Evolutionary conservation across 345 rosid species (phyloP).

Genomic region (Citropsis articulata): DNA sequence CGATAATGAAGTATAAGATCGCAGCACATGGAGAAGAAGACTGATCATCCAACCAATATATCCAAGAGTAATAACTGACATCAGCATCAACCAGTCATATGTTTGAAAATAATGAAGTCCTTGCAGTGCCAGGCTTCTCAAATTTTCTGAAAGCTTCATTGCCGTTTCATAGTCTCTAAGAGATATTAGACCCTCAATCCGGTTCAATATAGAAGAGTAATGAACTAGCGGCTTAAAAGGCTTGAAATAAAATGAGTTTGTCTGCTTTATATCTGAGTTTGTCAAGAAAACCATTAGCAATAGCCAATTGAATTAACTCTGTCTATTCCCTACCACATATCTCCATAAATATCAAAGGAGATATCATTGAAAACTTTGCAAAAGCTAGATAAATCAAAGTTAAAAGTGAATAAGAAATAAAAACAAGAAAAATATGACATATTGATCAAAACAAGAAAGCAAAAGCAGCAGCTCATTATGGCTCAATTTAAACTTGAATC

Average conservation of each 20-base stretch:
- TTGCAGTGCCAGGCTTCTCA: slow-evolving; percentile 78
- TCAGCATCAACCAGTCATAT: slow-evolving; percentile 93
- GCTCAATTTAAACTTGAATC: neutral
- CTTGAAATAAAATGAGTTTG: slow-evolving; percentile 71
- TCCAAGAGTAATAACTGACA: slow-evolving; percentile 81
- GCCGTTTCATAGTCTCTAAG: slow-evolving; percentile 57
- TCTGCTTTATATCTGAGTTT: slow-evolving; percentile 67
- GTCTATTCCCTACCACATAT: neutral
- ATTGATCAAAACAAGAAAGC: neutral
- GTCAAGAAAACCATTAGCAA: slow-evolving; percentile 41
- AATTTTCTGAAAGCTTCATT: slow-evolving; percentile 60
- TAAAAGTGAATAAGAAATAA: neutral
- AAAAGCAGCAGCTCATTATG: neutral
- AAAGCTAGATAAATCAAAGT: neutral
- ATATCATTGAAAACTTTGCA: slow-evolving; percentile 1
- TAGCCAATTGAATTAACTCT: slow-evolving; percentile 3
- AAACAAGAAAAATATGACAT: neutral
- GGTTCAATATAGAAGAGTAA: slow-evolving; percentile 43
- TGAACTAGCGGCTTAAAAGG: slow-evolving; percentile 70
- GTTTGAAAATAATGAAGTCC: slow-evolving; percentile 97
- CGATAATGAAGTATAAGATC: slow-evolving; percentile 68
- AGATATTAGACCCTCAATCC: slow-evolving; percentile 62
- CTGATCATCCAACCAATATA: slow-evolving; percentile 90
- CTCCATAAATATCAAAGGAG: slow-evolving; percentile 3
- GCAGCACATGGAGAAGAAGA: slow-evolving; percentile 82